Evolutionary conservation across 441 rosid species (phyloP), one percentile per base, ranked within the genome.

Genomic region (Daphne laureola): DNA sequence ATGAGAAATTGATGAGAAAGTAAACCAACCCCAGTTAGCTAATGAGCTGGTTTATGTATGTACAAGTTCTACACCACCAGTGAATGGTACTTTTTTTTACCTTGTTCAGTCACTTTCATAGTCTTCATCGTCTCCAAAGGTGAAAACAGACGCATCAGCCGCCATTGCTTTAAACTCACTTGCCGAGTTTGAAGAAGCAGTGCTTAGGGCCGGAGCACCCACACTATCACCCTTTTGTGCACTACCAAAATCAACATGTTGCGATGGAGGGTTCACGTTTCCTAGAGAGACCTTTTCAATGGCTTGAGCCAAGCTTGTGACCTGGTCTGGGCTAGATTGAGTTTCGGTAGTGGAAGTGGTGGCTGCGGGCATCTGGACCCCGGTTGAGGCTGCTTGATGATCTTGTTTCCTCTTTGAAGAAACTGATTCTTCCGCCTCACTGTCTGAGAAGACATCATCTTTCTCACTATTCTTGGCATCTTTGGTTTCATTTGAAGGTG

Each of bases 161-260:
- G 98, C 98, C 96, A 92, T 88, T 54, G 80, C 95, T 77, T 89
- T 86, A 69, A 92, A 86, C 61, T 92, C 88, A 46, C 94, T 86
- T 53, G 84, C 84, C 2, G 86, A 62, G 58, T 67, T 76, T 45
- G 72, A 59, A 27, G 56, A 17, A 4, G 15, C 78, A 3, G 61
- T 1, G 21, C 70, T 43, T 1, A 67, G 2, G 46, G 45, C 71
- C 8, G 64, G 44, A 5, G 72, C 46, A 21, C 45, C 69, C 14
- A 53, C 54, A 17, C 54, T 57, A 12, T 55, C 79, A 16, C 50
- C 66, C 55, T 71, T 73, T 4, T 58, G 68, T 55, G 74, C 84
- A 62, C 46, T 53, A 3, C 75, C 45, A 49, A 57, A 57, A 0
- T 45, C 57, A 15, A 51, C 51, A 14, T 65, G 57, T 63, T 72